Evolutionary conservation across 306 rosid genomes (phyloP).

Genomic region (Oemleria cerasiformis): DNA sequence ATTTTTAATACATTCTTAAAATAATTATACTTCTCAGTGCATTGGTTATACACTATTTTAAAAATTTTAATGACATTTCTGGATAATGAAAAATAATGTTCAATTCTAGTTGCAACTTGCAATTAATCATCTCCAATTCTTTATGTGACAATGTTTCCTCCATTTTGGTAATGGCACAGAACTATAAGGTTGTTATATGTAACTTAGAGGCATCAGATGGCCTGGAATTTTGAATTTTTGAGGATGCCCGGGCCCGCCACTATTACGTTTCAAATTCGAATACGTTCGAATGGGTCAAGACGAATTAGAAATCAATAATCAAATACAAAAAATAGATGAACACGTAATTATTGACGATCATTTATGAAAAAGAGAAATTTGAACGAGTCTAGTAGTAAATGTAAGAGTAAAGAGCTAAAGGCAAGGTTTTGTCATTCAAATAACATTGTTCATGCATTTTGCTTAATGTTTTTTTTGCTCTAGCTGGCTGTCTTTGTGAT

Average conservation of each 20-base stretch:
- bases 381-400: too few species aligned
- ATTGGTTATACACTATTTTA: neutral
- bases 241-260: neutral
- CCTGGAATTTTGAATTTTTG: neutral
- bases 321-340: too few species aligned
- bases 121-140: neutral
- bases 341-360: too few species aligned
- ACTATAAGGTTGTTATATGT: too few species aligned
- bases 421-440: too few species aligned
- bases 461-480: too few species aligned
- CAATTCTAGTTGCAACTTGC: slow-evolving; percentile 5
- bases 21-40: neutral
- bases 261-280: neutral
- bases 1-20: neutral
- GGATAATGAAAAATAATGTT: slow-evolving; percentile 8
- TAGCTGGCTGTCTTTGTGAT: too few species aligned
- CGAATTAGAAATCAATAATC: neutral
- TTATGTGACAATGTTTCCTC: neutral
- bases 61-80: neutral
- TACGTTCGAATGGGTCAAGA: too few species aligned
- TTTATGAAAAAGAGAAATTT: neutral
- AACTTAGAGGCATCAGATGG: neutral
- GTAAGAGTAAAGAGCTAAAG: too few species aligned
- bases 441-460: too few species aligned
- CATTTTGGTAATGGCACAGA: neutral